Percentiles rank a stretch among this genome's conserved stretches.
Conservation (phyloP, 805 yeast species). For the Pichia exigua region DNA sequence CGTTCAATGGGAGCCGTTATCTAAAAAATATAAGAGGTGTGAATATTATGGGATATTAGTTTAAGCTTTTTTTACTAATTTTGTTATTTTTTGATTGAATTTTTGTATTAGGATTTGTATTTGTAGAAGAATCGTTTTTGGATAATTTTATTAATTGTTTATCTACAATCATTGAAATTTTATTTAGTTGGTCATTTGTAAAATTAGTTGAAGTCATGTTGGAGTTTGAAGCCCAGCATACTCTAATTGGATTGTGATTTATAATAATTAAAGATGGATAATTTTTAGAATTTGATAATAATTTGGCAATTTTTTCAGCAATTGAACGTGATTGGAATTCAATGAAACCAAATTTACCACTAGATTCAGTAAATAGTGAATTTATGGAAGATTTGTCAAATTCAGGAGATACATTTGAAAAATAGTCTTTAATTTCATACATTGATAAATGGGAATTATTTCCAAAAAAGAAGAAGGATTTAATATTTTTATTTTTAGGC, state of each 20-base stretch:
- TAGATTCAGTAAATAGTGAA: conserved; percentile 43
- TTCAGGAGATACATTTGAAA: conserved; percentile 27
- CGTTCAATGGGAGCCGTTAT: conserved; percentile 81
- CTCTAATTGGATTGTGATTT: conserved; percentile 38
- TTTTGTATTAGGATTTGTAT: background rate
- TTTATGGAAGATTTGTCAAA: conserved; percentile 26
- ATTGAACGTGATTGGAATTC: conserved; percentile 39
- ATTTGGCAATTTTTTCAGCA: conserved; percentile 43
- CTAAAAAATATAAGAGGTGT: conserved; percentile 42
- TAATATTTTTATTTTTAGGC: conserved; percentile 35
- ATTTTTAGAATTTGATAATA: conserved; percentile 2
- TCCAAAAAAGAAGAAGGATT: conserved; percentile 70
- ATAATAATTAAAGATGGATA: conserved; percentile 30
- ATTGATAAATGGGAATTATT: conserved; percentile 60
- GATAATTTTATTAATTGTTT: conserved; percentile 49
- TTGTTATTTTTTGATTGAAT: background rate
- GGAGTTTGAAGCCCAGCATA: conserved; percentile 47
- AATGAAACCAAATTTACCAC: conserved; percentile 57
- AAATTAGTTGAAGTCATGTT: conserved; percentile 30
- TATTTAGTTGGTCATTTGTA: conserved; percentile 37
- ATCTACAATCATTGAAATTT: conserved; percentile 41
- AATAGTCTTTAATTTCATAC: conserved; percentile 45
- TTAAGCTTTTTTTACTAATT: conserved; percentile 18
- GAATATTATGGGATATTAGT: conserved; percentile 78
- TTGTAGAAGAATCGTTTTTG: conserved; percentile 27